phyloP scores from a whole-genome alignment of 805 yeast genomes.

The Lipomyces orientalis region DNA sequence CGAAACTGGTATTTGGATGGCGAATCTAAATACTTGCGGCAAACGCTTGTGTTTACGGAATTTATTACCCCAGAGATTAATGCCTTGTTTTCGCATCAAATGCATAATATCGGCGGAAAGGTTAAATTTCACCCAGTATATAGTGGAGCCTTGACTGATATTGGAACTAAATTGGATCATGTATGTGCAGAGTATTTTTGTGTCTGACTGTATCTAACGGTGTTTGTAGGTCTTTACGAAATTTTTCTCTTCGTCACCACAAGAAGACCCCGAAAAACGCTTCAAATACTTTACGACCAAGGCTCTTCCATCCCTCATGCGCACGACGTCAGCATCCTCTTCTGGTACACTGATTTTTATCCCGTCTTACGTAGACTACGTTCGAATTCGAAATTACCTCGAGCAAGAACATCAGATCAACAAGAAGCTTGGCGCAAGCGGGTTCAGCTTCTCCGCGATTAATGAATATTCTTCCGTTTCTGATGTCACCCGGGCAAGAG shows the following conservation, averaged over 20 bases:
- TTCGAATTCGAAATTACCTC: conserved; percentile 75
- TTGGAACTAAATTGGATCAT: conserved; percentile 64
- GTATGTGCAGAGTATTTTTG: conserved; percentile 23
- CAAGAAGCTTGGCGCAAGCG: conserved; percentile 64
- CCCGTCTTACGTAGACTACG: conserved; percentile 85
- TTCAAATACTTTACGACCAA: conserved; percentile 79
- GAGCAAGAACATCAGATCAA: conserved; percentile 44
- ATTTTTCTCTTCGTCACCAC: conserved; percentile 59
- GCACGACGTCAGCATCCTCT: conserved; percentile 55
- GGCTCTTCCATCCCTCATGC: conserved; percentile 69
- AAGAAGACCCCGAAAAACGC: conserved; percentile 77
- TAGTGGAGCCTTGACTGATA: conserved; percentile 62
- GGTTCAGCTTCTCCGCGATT: conserved; percentile 48
- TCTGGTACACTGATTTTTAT: conserved; percentile 82
- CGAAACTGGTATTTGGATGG: conserved; percentile 93
- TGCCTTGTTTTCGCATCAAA: conserved; percentile 53
- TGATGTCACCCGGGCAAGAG: conserved; percentile 72
- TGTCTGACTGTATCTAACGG: not conserved
- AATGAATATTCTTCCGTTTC: conserved; percentile 76
- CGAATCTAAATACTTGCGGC: conserved; percentile 73
- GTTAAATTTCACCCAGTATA: conserved; percentile 51
- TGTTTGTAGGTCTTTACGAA: conserved; percentile 57
- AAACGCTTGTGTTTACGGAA: conserved; percentile 76
- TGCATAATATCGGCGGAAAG: conserved; percentile 49
- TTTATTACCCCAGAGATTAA: conserved; percentile 82